These are phyloP conservation scores for Alternaria burnsii DNA, from an alignment of 2,329 filamentous ascomycete species.

Conservation along the genomic window DNA sequence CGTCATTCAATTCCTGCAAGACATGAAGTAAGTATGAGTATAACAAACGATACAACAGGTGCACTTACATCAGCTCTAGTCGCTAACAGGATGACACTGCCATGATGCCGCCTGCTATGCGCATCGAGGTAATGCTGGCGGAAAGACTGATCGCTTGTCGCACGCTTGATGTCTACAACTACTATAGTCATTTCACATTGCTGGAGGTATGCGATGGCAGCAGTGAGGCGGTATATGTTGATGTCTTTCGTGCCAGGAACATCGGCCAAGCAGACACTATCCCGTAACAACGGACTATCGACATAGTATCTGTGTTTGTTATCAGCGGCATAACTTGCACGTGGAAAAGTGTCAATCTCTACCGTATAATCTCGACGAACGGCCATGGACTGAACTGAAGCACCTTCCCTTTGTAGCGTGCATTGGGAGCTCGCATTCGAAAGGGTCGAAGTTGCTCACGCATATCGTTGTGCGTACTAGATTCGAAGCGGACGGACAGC, in stretches of 20 bases:
- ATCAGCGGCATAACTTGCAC: not conserved
- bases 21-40: not conserved
- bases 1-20: slow-evolving; percentile 15
- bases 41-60: not conserved
- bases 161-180: slow-evolving; percentile 27
- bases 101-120: slow-evolving; percentile 21
- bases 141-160: slow-evolving; percentile 15
- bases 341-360: not conserved
- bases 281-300: slow-evolving; percentile 2
- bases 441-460: slow-evolving; percentile 25
- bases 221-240: slow-evolving; percentile 19
- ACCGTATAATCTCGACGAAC: slow-evolving; percentile 27
- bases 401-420: slow-evolving; percentile 18
- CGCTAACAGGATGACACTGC: slow-evolving; percentile 29
- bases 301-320: not conserved
- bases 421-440: slow-evolving; percentile 9
- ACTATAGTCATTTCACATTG: slow-evolving; percentile 31
- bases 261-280: slow-evolving; percentile 20
- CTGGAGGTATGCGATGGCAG: slow-evolving; percentile 23
- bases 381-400: slow-evolving; percentile 33
- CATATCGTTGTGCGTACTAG: slow-evolving; percentile 18
- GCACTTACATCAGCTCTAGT: slow-evolving; percentile 28
- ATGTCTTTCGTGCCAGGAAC: slow-evolving; percentile 27
- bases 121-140: slow-evolving; percentile 22
- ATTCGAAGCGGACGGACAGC: slow-evolving; percentile 1